Evolutionary conservation across 768 basidiomycete genomes (phyloP).

Genomic region (Gloeostereum incarnatum): DNA sequence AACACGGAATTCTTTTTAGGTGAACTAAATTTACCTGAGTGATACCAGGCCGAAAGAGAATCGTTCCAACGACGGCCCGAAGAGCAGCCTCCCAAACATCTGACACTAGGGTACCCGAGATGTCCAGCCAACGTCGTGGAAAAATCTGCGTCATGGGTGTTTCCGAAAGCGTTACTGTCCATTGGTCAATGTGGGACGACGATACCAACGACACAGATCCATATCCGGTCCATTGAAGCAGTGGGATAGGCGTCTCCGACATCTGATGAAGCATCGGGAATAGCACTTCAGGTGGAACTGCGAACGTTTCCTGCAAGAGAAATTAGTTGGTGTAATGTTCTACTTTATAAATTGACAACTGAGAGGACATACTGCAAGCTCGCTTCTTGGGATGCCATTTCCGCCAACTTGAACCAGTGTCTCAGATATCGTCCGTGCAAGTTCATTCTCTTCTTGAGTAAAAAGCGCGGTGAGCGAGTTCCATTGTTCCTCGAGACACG

Average conservation of each 20-base stretch:
- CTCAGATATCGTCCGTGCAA: conserved; percentile 24
- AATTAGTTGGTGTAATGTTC: not conserved
- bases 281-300: conserved; percentile 11
- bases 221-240: conserved; percentile 66
- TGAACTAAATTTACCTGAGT: conserved; percentile 42
- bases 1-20: not conserved
- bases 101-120: conserved; percentile 47
- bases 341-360: not conserved
- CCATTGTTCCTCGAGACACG: conserved; percentile 36
- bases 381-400: conserved; percentile 27
- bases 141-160: conserved; percentile 34
- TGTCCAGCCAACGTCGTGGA: conserved; percentile 74
- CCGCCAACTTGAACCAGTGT: conserved; percentile 24
- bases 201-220: conserved; percentile 44
- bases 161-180: conserved; percentile 49
- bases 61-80: conserved; percentile 54
- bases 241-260: conserved; percentile 37
- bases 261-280: conserved; percentile 29
- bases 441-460: conserved; percentile 16
- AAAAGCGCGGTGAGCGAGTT: conserved; percentile 17
- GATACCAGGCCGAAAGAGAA: conserved; percentile 67
- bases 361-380: conserved; percentile 23
- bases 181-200: conserved; percentile 36
- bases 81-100: conserved; percentile 69
- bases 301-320: conserved; percentile 12